Base-by-base conservation (phyloP, 2,329 filamentous ascomycete species). In the Didymella pomorum region DNA sequence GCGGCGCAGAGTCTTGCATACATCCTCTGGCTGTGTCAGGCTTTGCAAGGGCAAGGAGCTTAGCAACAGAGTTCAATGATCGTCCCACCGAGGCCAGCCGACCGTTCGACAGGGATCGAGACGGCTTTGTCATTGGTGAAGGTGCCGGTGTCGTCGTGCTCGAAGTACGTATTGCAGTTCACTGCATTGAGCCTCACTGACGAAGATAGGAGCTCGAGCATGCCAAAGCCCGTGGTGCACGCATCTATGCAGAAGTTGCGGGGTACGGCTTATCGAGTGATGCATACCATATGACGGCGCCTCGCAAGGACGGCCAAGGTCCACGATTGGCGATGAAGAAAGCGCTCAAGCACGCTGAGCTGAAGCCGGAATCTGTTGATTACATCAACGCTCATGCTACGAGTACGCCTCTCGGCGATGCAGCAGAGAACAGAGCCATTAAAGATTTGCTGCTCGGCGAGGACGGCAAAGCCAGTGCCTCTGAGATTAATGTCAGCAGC, bases 351-450 rank as follows among this genome's bases (percentile, higher is more conserved):
- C 86, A 91, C 71, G 92, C 93, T 0, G 78, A 83, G 0, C 71
- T 96, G 35, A 82, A 82, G 50, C 93, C 95, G 0, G 78, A 78
- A 0, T 79, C 87, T 39, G 87, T 99, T 4, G 91, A 93, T 75
- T 99, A 99, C 75, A 86, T 99, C 72, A 99, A 98, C 71, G 95
- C 95, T 1, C 95, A 99, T 73, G 95, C 94, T 0, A 99, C 95
- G 1, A 91, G 91, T 21, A 99, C 94, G 0, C 77, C 83, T 7
- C 83, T 98, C 2, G 95, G 95, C 0, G 95, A 99, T 78, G 84
- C 86, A 21, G 94, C 95, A 1, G 95, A 99, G 79, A 94, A 94
- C 49, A 80, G 82, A 8, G 95, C 95, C 0, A 94, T 98, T 67
- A 89, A 87, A 61, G 79, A 85, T 0, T 78, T 99, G 37, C 87